Evolutionary conservation across 495 filamentous ascomycete species (phyloP).

Genomic region (Pseudomonodictys pantanalensis): DNA sequence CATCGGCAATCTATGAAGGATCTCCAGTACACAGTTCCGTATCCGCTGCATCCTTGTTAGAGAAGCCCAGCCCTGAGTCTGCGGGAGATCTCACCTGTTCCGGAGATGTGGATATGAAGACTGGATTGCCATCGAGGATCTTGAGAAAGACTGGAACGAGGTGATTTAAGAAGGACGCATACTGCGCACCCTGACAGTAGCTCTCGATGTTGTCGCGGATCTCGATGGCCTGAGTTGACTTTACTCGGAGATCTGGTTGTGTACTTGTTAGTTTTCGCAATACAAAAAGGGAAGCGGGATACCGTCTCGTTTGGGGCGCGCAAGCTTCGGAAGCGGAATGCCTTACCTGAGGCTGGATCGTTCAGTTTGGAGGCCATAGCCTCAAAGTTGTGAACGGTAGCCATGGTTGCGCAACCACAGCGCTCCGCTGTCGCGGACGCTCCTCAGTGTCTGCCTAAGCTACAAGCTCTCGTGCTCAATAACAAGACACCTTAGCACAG

Average conservation of each 20-base stretch:
- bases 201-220: constrained; percentile 82
- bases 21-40: constrained; percentile 88
- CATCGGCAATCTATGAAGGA: constrained; percentile 86
- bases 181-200: constrained; percentile 61
- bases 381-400: constrained; percentile 33
- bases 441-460: too few species aligned
- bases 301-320: neutral
- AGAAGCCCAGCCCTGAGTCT: neutral
- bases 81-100: constrained; percentile 62
- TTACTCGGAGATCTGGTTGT: constrained; percentile 65
- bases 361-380: constrained; percentile 36
- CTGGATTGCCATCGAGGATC: constrained; percentile 80
- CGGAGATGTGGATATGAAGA: constrained; percentile 80
- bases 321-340: neutral
- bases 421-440: neutral
- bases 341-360: constrained; percentile 36
- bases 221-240: constrained; percentile 72
- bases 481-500: too few species aligned
- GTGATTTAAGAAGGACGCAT: constrained; percentile 74
- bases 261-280: constrained; percentile 3
- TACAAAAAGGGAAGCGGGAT: neutral
- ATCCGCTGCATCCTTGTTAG: constrained; percentile 62
- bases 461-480: too few species aligned
- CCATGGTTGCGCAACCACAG: constrained; percentile 28
- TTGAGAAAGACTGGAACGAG: constrained; percentile 86